Conservation (phyloP, 345 rosid genomes). For the Dimocarpus longan region DNA sequence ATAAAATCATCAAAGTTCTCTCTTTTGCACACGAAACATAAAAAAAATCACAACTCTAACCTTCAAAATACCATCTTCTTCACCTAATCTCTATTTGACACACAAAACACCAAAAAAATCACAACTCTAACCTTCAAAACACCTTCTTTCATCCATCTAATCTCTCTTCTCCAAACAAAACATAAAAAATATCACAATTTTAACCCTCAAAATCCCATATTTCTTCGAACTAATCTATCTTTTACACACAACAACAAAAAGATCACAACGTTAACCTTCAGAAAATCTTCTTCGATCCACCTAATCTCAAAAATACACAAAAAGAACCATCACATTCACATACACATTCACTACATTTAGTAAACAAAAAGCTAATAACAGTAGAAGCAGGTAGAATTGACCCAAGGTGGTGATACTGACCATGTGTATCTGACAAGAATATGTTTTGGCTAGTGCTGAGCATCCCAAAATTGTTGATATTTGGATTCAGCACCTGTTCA, state of each 20-base stretch:
- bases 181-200: too few species aligned
- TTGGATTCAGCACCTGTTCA: too few species aligned
- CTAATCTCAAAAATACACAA: not conserved
- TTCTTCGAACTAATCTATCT: too few species aligned
- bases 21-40: not conserved
- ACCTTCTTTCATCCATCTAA: not conserved
- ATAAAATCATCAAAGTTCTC: not conserved
- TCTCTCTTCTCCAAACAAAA: too few species aligned
- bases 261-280: not conserved
- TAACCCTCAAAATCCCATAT: too few species aligned
- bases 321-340: not conserved
- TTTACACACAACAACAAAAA: too few species aligned
- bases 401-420: conserved; percentile 37
- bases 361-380: not conserved
- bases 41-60: too few species aligned
- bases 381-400: not conserved
- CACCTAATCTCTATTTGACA: too few species aligned
- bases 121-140: not conserved
- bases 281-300: not conserved
- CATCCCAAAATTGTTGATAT: conserved; percentile 68
- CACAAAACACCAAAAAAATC: conserved; percentile 1
- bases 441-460: conserved; percentile 90
- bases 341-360: not conserved
- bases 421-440: conserved; percentile 90
- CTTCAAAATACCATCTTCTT: too few species aligned